A percentile compares a stretch with the other conserved stretches of the same genome.
Evolutionary conservation across 2,329 filamentous ascomycete species (phyloP).

Genomic region (Paecilomyces sp.): DNA sequence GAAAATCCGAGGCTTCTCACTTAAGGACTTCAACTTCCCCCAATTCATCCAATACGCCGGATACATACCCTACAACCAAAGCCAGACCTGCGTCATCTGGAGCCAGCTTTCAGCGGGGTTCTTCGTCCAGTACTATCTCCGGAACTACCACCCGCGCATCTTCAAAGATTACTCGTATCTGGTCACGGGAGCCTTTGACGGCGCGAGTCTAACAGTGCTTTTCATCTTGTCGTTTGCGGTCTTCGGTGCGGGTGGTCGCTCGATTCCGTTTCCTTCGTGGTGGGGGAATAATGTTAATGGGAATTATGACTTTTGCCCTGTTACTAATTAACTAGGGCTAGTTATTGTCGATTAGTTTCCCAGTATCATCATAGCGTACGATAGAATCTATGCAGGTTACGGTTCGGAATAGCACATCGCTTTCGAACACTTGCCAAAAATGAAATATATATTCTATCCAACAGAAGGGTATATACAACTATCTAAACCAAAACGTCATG

Average conservation of each 20-base stretch:
- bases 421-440: no score
- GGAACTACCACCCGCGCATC: constrained; percentile 45
- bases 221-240: constrained; percentile 52
- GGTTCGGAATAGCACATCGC: no score
- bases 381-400: no score
- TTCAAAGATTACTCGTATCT: constrained; percentile 51
- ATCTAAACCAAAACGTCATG: not conserved
- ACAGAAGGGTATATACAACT: no score
- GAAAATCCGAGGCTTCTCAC: constrained; percentile 36
- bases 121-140: constrained; percentile 46
- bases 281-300: constrained; percentile 49
- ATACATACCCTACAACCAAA: constrained; percentile 49
- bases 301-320: constrained; percentile 44
- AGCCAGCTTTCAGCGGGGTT: constrained; percentile 39
- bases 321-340: constrained; percentile 18
- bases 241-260: constrained; percentile 43
- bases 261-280: constrained; percentile 45
- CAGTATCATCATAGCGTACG: not conserved
- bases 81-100: constrained; percentile 50
- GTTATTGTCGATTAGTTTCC: no score
- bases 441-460: no score
- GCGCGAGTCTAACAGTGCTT: constrained; percentile 41
- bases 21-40: constrained; percentile 44
- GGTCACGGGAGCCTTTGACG: constrained; percentile 48
- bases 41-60: constrained; percentile 51